Conservation (phyloP, 78 protist genomes). For the Guillardia theta region DNA sequence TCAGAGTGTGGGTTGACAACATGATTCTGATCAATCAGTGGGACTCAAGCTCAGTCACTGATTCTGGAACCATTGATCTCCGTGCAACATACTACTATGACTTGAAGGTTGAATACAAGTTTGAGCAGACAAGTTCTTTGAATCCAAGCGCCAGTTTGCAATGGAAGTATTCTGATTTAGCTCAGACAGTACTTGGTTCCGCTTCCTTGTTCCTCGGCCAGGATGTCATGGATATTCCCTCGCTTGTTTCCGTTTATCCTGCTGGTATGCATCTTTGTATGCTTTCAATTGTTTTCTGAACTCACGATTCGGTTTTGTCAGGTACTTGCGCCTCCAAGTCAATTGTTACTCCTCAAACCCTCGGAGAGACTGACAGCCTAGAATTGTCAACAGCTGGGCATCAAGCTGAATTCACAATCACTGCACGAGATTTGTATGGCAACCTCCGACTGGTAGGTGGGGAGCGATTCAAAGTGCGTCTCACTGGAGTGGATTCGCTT, state of each 20-base stretch:
- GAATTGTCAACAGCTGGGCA: background rate
- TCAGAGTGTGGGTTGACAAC: slow-evolving; percentile 22
- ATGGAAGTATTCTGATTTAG: background rate
- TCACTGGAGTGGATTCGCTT: background rate
- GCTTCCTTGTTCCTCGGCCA: background rate
- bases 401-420: slow-evolving; percentile 5
- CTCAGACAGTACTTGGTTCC: background rate
- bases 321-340: background rate
- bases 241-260: background rate
- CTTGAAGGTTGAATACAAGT: background rate
- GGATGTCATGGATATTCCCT: background rate
- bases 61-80: background rate
- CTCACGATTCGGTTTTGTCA: no score
- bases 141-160: background rate
- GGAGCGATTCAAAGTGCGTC: slow-evolving; percentile 13
- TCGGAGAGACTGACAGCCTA: background rate
- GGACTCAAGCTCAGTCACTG: background rate
- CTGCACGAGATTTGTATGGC: background rate
- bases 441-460: background rate
- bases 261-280: no score
- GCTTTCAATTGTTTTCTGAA: no score
- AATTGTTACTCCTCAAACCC: background rate
- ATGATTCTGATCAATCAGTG: background rate
- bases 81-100: background rate
- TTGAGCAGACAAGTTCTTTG: background rate